Evolutionary conservation across 495 filamentous ascomycete genomes (phyloP), one percentile per base, ranked within the genome.

Genomic region (Rostrohypoxylon terebratum): DNA sequence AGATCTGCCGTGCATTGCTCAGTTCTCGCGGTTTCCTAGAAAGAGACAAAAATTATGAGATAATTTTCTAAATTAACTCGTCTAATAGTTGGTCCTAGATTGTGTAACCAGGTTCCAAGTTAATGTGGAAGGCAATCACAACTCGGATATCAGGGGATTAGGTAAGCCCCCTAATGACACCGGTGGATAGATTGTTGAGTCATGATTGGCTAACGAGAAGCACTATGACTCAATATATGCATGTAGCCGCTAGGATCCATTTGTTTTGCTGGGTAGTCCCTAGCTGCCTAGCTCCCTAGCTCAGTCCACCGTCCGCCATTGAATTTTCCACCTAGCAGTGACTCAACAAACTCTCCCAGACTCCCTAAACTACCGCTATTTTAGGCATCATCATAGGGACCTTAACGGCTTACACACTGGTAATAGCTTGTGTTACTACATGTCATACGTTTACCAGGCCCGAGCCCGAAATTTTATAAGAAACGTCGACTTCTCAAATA

Each of bases 311-410:
- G 10, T 21, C 9, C 48, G 16, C 18, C 28, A 28, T 51, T 20
- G 18, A 57, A 13, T 31, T 40, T 63, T 57, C 36, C 36, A 21
- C n/a, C n/a, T n/a, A n/a, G n/a, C n/a, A n/a, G n/a, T n/a, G n/a
- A n/a, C 38, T 21, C 36, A 44, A 48, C 25, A 33, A n/a, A 16
- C 34, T 21, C 34, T 21, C 20, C 6, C 36, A 28, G 28, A 28
- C 28, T 36, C 10, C 18, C 48, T 51, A 13, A 51, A 10, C 53
- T 28, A 28, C 28, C 28, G 28, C 8, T 18, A n/a, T 16, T 14
- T 45, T 13, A 20, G 18, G 28, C 42, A 45, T n/a, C 42, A 16
- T n/a, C 18, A 45, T 45, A 45, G 23, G 2, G 42, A 28, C 28
- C n/a, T n/a, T n/a, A n/a, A n/a, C n/a, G n/a, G 28, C 28, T 28